Percentiles rank a stretch among this genome's conserved stretches.
Conservation (phyloP, 805 yeast genomes). For the Pichia phayaonensis region DNA sequence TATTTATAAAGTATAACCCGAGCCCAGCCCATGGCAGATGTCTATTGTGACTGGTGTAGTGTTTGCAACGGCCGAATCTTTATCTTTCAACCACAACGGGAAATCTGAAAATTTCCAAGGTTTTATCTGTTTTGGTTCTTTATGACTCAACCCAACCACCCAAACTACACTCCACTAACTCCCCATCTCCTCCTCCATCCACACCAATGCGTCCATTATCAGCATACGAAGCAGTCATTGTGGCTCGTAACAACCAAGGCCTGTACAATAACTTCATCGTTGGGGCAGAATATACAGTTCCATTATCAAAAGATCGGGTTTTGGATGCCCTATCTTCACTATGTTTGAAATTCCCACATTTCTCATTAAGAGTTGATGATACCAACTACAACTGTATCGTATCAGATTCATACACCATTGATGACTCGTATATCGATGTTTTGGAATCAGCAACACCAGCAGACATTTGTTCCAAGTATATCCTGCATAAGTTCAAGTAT, state of each 20-base stretch:
- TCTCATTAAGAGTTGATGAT: conserved; percentile 7
- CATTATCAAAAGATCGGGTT: neutral
- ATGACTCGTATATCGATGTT: neutral
- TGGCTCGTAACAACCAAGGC: neutral
- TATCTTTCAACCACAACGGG: no score
- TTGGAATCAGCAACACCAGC: neutral
- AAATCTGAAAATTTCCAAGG: no score
- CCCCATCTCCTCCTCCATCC: no score
- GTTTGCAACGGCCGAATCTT: no score
- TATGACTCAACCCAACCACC: no score
- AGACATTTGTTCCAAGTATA: conserved; percentile 2
- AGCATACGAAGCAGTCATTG: conserved; percentile 4
- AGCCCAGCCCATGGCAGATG: no score
- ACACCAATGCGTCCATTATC: conserved; percentile 4
- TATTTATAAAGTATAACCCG: neutral
- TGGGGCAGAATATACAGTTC: conserved; percentile 5
- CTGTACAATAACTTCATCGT: conserved; percentile 7
- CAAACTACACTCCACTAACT: no score
- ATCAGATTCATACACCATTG: neutral
- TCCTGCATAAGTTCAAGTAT: conserved; percentile 1
- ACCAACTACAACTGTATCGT: neutral
- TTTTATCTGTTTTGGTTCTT: no score
- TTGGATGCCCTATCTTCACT: neutral
- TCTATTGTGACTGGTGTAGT: neutral
- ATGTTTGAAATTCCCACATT: conserved; percentile 7